Evolutionary conservation across 768 basidiomycete genomes (phyloP), one percentile per base, ranked within the genome.

Genomic region (Cystobasidiopsis lactophilus): DNA sequence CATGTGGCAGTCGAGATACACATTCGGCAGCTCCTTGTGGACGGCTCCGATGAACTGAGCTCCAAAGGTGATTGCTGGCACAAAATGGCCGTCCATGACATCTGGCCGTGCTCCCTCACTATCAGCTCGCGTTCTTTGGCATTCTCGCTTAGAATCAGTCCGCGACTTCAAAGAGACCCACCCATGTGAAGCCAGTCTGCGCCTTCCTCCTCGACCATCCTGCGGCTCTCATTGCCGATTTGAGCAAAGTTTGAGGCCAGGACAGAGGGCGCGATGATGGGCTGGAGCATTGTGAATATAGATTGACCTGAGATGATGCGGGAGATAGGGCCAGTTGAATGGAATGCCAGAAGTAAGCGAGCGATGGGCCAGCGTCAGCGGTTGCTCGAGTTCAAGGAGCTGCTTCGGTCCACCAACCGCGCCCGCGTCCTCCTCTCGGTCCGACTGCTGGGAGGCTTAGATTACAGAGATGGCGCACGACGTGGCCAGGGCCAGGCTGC

Each of bases 1-100:
- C 93, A 96, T 96, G 69, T 98, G 93, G 67, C 89, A 95, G 68
- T 98, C 93, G 91, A 98, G 96, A 71, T 88, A 96, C 60, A 95
- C 93, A 66, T 86, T 86, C 50, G 75, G 72, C 21, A 98, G 79
- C 59, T 79, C 83, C 29, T 81, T 72, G 30, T 96, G 75, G 46
- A 96, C 75, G 5, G 91, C 89, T 31, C 84, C 79, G 53, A 89
- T 85, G 86, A 65, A 2, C 19, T 39, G 71, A 73, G 53, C 57
- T 79, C 86, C 93, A 81, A 96, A 86, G 23, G 89, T 88, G 67
- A 98, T 93, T 68, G 95, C 96, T 33, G 89, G 91, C 31, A 98
- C 93, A 62, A 98, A 98, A 69, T 95, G 84, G 51, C 88, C 89
- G 66, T 96, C 91, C 91, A 96, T 96, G 55, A 96, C 78, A 71